Percentiles rank a stretch among this genome's conserved stretches.
phyloP scores from a whole-genome alignment of 148 eudicot genomes.

The Amaranthus palmeri region DNA sequence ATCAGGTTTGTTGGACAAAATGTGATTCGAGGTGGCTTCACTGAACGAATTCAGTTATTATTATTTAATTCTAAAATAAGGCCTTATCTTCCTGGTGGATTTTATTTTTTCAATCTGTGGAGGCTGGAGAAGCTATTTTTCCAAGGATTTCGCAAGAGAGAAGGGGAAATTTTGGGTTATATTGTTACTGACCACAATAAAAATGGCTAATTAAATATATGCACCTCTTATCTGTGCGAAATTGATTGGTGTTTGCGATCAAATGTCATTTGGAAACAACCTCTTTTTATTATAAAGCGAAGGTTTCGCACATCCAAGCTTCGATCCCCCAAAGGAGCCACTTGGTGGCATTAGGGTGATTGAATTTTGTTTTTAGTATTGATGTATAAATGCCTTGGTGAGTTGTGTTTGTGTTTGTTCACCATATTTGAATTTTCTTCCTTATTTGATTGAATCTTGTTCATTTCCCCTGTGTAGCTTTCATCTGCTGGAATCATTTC shows the following conservation, averaged over 20 bases:
- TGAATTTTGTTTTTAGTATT: no score
- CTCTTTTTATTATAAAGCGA: no score
- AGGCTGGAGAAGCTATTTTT: background rate
- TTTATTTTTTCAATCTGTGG: no score
- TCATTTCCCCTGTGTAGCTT: slow-evolving; percentile 43
- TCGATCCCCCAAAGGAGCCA: no score
- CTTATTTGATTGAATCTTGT: slow-evolving; percentile 1
- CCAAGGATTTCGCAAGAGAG: background rate
- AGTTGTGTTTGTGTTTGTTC: background rate
- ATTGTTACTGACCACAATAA: background rate
- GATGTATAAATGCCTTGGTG: background rate
- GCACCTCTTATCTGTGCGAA: background rate
- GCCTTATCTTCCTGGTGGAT: background rate
- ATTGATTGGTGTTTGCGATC: no score
- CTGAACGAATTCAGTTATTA: background rate
- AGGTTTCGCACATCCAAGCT: no score
- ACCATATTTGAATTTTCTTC: slow-evolving; percentile 1
- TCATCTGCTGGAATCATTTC: slow-evolving; percentile 85
- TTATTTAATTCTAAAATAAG: background rate
- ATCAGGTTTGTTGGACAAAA: background rate
- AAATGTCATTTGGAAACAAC: no score
- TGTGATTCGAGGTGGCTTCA: background rate
- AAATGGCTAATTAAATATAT: background rate
- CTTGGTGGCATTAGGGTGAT: no score
- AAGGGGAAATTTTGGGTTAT: background rate